A percentile compares a stretch with the other conserved stretches of the same genome.
phyloP scores from a whole-genome alignment of 306 rosid genomes.

The Cicer bijugum region DNA sequence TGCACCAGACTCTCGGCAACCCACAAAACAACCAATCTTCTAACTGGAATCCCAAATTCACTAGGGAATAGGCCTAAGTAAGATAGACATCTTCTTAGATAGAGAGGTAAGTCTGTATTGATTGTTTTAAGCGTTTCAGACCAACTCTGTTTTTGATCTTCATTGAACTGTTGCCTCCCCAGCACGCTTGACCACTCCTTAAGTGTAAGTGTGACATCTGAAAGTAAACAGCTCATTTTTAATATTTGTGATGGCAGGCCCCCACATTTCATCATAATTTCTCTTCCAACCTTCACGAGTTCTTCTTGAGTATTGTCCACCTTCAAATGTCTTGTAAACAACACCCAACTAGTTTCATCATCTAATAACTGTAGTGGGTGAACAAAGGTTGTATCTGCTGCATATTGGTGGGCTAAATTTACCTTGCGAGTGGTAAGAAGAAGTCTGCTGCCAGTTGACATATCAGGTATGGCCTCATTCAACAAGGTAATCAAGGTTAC shows the following conservation, averaged over 20 bases:
- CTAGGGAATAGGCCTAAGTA: slow-evolving; percentile 41
- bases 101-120: background rate
- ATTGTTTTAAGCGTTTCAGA: background rate
- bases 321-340: slow-evolving; percentile 12
- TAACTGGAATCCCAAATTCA: slow-evolving; percentile 42
- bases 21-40: slow-evolving; percentile 51
- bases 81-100: slow-evolving; percentile 24
- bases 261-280: slow-evolving; percentile 33
- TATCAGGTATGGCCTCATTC: background rate
- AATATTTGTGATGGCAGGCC: slow-evolving; percentile 43
- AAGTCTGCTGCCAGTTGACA: slow-evolving; percentile 25
- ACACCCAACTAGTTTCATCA: slow-evolving; percentile 32
- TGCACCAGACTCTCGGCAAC: slow-evolving; percentile 43
- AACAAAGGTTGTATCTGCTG: background rate
- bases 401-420: background rate
- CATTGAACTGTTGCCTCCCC: background rate
- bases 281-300: background rate
- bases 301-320: background rate
- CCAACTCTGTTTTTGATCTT: background rate
- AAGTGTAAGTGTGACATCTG: background rate
- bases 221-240: background rate
- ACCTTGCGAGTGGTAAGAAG: slow-evolving; percentile 35
- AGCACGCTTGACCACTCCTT: slow-evolving; percentile 20
- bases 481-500: slow-evolving; percentile 30
- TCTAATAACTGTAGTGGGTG: slow-evolving; percentile 36